A percentile compares a stretch with the other conserved stretches of the same genome.
Conservation (phyloP, 192 early-diverging fungal species). For the Gamsiella multidivaricata region DNA sequence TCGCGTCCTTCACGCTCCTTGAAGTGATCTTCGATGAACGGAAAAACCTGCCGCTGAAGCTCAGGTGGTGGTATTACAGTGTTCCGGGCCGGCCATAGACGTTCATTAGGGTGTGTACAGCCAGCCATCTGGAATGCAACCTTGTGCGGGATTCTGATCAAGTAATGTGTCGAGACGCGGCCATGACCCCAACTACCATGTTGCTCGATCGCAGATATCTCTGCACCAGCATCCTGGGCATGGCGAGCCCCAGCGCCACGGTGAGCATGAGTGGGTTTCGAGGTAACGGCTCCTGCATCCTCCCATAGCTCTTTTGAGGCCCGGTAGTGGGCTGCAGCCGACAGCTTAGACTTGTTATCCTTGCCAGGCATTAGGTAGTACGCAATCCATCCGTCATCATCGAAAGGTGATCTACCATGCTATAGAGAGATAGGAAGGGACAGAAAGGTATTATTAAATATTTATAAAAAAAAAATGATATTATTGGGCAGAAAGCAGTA, state of each 20-base stretch:
- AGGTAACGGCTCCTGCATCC: neutral
- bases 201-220: neutral
- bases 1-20: neutral
- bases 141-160: neutral
- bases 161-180: conserved; percentile 1
- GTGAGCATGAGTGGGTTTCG: neutral
- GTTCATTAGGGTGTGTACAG: neutral
- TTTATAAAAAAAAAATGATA: too few relatives aligned
- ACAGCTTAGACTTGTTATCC: neutral
- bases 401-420: too few relatives aligned
- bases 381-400: too few relatives aligned
- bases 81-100: neutral
- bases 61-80: conserved; percentile 5
- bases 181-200: neutral
- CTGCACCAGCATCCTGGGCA: neutral
- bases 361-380: too few relatives aligned
- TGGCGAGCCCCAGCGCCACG: neutral
- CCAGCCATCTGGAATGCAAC: neutral
- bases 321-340: too few relatives aligned
- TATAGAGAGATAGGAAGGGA: too few relatives aligned
- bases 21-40: conserved; percentile 5
- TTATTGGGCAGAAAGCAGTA: too few relatives aligned
- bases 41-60: conserved; percentile 5
- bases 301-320: too few relatives aligned
- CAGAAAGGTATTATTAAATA: too few relatives aligned